phyloP scores from a whole-genome alignment of 176 grass and related monocot species.

The Oryza meridionalis region DNA sequence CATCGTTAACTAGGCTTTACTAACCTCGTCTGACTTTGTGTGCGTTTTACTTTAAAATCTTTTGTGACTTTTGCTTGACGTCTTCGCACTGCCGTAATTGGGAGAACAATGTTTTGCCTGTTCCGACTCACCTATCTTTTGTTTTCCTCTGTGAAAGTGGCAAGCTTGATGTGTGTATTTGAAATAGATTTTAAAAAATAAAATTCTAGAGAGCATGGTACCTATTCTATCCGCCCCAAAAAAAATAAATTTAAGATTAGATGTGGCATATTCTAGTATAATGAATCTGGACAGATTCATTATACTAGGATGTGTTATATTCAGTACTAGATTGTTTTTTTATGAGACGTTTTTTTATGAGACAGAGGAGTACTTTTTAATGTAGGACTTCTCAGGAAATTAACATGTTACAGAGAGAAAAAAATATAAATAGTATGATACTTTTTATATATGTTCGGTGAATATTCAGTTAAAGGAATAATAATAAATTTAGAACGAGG shows the following conservation, averaged over 20 bases:
- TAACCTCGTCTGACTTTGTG: conserved; percentile 38
- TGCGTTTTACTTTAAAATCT: conserved; percentile 24
- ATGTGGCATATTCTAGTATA: no score
- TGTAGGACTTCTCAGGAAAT: background rate
- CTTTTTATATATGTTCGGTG: no score
- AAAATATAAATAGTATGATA: no score
- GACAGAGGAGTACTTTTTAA: background rate
- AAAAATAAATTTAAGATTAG: no score
- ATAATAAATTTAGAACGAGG: no score
- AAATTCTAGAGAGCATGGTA: background rate
- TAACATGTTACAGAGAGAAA: background rate
- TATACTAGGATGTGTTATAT: no score
- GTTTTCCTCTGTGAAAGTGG: background rate
- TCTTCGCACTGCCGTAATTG: background rate
- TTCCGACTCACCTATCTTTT: background rate
- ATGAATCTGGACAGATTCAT: no score
- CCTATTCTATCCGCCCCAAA: no score
- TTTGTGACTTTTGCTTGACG: conserved; percentile 33
- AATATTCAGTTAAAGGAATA: no score
- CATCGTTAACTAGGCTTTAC: conserved; percentile 31
- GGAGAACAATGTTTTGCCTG: background rate
- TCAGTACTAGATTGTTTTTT: no score
- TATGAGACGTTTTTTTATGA: no score
- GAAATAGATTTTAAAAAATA: background rate
- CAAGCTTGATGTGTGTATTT: background rate